These are phyloP conservation scores for Starmerella sp. DNA, from an alignment of 805 yeast species.

Conservation along the genomic window DNA sequence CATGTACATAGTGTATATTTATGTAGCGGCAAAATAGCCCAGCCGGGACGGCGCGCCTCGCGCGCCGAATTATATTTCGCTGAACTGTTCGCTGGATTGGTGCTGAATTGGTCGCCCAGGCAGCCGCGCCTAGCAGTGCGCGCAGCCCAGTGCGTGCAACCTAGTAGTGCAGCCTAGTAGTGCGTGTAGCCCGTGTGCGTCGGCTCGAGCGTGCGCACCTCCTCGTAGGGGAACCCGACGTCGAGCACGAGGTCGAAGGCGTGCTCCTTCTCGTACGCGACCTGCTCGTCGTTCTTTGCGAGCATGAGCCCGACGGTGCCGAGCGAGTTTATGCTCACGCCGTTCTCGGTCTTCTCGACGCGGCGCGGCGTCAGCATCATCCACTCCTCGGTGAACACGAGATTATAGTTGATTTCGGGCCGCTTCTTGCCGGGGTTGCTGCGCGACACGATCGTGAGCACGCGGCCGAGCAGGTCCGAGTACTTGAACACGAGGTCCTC, in stretches of 20 bases:
- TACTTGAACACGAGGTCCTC: constrained; percentile 47
- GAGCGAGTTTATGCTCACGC: constrained; percentile 62
- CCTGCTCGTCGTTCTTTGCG: constrained; percentile 52
- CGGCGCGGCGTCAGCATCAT: constrained; percentile 78
- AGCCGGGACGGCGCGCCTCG: too few relatives aligned
- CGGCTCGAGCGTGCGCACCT: constrained; percentile 16
- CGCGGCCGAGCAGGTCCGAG: constrained; percentile 38
- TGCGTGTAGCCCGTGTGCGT: constrained; percentile 19
- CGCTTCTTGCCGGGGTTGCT: constrained; percentile 37
- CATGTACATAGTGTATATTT: background rate
- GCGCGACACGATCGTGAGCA: constrained; percentile 49
- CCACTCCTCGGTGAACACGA: constrained; percentile 72
- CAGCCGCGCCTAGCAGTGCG: too few relatives aligned
- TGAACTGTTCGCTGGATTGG: too few relatives aligned
- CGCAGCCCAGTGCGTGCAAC: too few relatives aligned
- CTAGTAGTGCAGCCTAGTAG: constrained; percentile 17
- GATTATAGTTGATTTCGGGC: constrained; percentile 55
- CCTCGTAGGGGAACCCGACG: constrained; percentile 21
- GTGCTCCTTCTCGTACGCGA: constrained; percentile 11
- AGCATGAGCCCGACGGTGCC: constrained; percentile 71
- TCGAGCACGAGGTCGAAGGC: constrained; percentile 18
- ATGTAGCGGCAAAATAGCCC: too few relatives aligned
- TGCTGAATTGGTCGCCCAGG: too few relatives aligned
- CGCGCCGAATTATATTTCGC: too few relatives aligned
- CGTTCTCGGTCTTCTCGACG: constrained; percentile 24